phyloP scores from a whole-genome alignment of 2,329 filamentous ascomycete species.

The Pseudogymnoascus sp. region DNA sequence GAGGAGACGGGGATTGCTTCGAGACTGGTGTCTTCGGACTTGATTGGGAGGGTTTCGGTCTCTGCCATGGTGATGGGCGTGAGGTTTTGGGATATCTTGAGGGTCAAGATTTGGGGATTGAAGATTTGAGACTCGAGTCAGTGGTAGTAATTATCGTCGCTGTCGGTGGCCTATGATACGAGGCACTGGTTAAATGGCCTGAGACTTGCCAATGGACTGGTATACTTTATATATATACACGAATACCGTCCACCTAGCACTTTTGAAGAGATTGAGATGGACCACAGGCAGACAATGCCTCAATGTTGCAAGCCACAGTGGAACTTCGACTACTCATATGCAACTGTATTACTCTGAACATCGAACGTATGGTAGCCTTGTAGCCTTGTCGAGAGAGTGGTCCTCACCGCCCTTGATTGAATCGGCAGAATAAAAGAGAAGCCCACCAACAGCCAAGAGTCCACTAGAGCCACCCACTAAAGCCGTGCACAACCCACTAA shows the following conservation, averaged over 20 bases:
- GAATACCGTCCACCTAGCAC: neutral
- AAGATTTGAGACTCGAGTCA: constrained; percentile 1
- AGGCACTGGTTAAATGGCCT: neutral
- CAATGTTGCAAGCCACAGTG: neutral
- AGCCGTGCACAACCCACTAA: neutral
- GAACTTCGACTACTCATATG: neutral
- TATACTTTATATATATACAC: neutral
- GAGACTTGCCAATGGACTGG: neutral
- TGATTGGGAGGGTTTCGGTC: neutral
- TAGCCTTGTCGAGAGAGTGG: neutral
- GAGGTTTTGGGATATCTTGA: neutral
- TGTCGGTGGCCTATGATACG: neutral
- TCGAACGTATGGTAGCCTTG: neutral
- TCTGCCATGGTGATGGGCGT: neutral
- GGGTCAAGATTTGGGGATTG: neutral
- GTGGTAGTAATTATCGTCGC: neutral
- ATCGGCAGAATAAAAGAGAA: neutral
- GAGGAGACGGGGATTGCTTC: constrained; percentile 9
- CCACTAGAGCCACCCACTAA: neutral
- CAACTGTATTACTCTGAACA: neutral
- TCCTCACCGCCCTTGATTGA: neutral
- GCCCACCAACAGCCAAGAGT: neutral
- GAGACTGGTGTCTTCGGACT: constrained; percentile 8
- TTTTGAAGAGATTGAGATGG: neutral
- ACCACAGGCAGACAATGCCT: neutral